Conservation (phyloP, 257 asterid genomes). For the Fraxinus cuspidata region DNA sequence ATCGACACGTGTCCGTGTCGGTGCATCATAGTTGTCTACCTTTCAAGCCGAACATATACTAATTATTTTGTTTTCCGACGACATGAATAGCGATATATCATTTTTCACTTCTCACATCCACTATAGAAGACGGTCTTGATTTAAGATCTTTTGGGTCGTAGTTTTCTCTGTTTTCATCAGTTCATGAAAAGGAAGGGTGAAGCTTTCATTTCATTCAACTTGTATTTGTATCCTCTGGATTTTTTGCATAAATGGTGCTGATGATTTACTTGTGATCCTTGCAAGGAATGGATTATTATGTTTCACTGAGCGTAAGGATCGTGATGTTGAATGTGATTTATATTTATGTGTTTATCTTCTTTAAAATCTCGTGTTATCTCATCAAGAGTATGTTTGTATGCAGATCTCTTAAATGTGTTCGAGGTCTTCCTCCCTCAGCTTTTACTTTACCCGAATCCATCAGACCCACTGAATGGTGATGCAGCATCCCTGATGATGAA, state of each 20-base stretch:
- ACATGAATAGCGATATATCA: neutral
- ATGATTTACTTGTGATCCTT: neutral
- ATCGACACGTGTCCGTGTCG: too few species aligned
- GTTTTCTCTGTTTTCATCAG: neutral
- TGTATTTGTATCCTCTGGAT: neutral
- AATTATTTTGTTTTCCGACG: neutral
- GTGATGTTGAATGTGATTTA: neutral
- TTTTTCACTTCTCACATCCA: neutral
- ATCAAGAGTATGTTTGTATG: constrained; percentile 24
- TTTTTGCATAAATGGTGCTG: neutral
- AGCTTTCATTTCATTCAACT: neutral
- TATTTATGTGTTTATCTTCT: neutral
- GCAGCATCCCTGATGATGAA: constrained; percentile 96
- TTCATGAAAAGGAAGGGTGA: neutral
- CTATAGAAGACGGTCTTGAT: neutral
- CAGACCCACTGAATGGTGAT: constrained; percentile 88
- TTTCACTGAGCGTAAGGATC: neutral
- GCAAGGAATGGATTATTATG: neutral
- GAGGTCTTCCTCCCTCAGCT: constrained; percentile 98
- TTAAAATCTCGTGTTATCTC: neutral
- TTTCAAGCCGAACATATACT: neutral
- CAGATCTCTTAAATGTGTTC: constrained; percentile 87
- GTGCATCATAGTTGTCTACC: too few species aligned
- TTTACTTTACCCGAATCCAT: constrained; percentile 83
- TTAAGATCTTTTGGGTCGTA: neutral